These are phyloP conservation scores for Grosmannia serpens DNA, from an alignment of 2,329 filamentous ascomycete genomes.

Conservation along the genomic window DNA sequence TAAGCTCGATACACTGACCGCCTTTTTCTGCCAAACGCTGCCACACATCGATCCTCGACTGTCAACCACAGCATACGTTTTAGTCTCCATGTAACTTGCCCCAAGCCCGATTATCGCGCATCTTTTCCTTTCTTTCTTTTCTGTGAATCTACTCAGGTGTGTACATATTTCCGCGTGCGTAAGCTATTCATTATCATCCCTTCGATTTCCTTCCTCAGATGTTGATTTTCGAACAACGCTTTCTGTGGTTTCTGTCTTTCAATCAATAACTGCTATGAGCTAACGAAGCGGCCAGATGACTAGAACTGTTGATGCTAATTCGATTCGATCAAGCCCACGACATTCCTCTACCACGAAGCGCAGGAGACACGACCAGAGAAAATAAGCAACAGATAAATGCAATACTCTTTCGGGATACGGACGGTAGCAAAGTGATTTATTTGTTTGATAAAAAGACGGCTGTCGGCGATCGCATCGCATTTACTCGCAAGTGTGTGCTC, in stretches of 20 bases:
- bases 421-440: no score
- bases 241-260: no score
- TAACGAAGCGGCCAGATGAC: background rate
- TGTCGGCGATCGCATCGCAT: background rate
- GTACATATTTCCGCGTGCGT: no score
- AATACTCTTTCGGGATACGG: background rate
- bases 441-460: background rate
- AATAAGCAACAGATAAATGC: background rate
- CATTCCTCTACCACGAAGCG: background rate
- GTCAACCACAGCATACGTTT: background rate
- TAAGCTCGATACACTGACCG: background rate
- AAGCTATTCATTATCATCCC: no score
- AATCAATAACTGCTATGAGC: no score
- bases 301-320: background rate
- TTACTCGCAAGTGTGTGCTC: background rate
- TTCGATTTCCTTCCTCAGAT: no score
- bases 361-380: background rate
- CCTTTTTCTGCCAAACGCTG: background rate
- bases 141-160: no score
- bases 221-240: no score
- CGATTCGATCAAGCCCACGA: background rate
- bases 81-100: background rate
- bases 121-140: no score
- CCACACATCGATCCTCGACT: background rate
- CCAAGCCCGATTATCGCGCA: no score